Conservation (phyloP, 2,329 filamentous ascomycete genomes). For the Hymenoscyphus fructigenus region DNA sequence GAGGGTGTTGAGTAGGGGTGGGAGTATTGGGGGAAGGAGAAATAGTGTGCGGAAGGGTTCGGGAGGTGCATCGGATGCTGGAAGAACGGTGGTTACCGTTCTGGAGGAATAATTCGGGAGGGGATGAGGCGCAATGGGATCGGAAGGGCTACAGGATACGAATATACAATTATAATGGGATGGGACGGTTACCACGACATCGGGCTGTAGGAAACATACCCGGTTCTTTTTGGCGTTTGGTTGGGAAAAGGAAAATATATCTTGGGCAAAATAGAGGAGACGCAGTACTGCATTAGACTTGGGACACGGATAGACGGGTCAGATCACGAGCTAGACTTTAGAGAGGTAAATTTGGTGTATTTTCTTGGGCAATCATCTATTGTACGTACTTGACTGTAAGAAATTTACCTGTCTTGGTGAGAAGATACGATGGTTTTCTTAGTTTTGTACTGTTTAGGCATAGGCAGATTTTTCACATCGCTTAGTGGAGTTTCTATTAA, state of each 20-base stretch:
- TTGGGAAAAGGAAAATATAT: not conserved
- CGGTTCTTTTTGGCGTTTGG: not conserved
- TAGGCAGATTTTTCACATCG: not conserved
- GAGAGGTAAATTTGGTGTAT: not conserved
- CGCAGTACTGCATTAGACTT: not conserved
- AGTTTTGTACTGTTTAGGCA: not conserved
- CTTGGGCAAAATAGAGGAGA: not conserved
- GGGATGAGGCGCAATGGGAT: not conserved
- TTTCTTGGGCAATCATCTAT: not conserved
- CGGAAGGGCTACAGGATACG: not conserved
- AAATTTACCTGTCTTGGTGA: not conserved
- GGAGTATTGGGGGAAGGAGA: slow-evolving; percentile 4
- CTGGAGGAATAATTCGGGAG: not conserved
- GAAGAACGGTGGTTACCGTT: not conserved
- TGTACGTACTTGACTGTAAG: not conserved
- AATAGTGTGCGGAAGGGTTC: slow-evolving; percentile 1
- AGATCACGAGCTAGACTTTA: not conserved
- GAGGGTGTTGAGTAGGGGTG: slow-evolving; percentile 14
- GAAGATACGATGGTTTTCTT: not conserved
- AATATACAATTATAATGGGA: not conserved
- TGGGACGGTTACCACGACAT: not conserved
- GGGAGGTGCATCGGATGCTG: not conserved
- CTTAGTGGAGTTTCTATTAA: not conserved
- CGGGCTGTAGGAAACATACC: not conserved
- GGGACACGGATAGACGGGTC: not conserved